Conservation (phyloP, 768 basidiomycete species). For the Calocera cornea region DNA sequence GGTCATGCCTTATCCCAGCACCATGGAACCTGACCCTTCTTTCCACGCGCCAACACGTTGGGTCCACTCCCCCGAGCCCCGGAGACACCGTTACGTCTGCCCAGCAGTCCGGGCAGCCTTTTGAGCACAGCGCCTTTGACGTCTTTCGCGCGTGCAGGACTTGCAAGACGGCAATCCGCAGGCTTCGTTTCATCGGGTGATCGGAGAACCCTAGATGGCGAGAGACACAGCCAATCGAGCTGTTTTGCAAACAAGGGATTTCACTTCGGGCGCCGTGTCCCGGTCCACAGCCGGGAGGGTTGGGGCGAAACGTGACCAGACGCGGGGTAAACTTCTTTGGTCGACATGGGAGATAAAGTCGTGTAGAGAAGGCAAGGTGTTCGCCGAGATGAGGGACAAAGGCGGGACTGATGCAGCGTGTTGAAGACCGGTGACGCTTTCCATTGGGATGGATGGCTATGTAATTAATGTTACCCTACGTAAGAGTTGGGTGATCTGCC, state of each 20-base stretch:
- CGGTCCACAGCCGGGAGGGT: neutral
- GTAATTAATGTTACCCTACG: too few relatives aligned
- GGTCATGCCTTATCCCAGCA: neutral
- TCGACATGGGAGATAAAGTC: neutral
- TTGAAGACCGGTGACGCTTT: too few relatives aligned
- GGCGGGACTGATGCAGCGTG: neutral
- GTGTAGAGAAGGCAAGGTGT: neutral
- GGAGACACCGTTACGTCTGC: neutral
- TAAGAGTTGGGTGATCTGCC: neutral
- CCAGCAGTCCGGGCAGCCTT: too few relatives aligned
- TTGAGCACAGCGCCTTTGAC: too few relatives aligned
- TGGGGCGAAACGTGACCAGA: neutral
- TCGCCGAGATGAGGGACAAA: neutral
- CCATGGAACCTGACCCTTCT: neutral
- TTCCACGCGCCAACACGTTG: neutral
- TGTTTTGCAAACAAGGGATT: neutral
- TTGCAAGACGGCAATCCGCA: too few relatives aligned
- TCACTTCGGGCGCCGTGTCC: neutral
- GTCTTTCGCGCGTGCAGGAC: too few relatives aligned
- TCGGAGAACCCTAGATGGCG: neutral
- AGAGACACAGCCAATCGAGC: conserved; percentile 1
- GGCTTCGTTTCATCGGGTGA: neutral
- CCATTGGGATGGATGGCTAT: too few relatives aligned
- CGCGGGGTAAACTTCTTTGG: neutral
- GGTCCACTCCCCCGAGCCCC: neutral